Evolutionary conservation across 164 flowering plant species (phyloP).

Genomic region (Vitis amurensis): DNA sequence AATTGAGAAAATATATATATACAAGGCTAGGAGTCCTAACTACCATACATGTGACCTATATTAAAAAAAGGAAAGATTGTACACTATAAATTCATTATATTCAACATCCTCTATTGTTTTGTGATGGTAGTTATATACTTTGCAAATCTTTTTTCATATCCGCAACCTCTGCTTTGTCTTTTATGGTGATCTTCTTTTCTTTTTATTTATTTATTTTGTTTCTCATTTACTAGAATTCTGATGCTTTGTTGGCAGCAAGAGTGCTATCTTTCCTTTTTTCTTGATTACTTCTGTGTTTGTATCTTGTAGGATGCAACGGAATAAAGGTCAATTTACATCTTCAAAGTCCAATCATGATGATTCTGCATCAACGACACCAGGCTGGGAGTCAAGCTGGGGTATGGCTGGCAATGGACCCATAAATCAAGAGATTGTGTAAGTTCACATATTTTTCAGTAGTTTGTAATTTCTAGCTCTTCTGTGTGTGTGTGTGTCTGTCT

Average conservation of each 20-base stretch:
- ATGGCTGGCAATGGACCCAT: slow-evolving; percentile 43
- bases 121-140: background rate
- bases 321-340: slow-evolving; percentile 79
- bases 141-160: background rate
- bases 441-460: slow-evolving; percentile 6
- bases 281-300: background rate
- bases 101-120: background rate
- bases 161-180: no score
- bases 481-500: background rate
- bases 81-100: no score
- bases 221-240: background rate
- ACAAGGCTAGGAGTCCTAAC: no score
- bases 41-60: no score
- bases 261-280: background rate
- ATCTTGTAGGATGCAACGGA: slow-evolving; percentile 65
- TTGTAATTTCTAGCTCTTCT: background rate
- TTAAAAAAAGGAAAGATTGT: no score
- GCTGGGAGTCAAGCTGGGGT: slow-evolving; percentile 53
- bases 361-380: slow-evolving; percentile 36
- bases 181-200: no score
- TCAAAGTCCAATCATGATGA: slow-evolving; percentile 53
- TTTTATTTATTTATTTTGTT: no score
- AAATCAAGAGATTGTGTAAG: slow-evolving; percentile 56
- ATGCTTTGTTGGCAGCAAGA: background rate
- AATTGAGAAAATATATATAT: no score